Percentiles rank a stretch among this genome's conserved stretches.
Evolutionary conservation across 176 grass and related monocot species (phyloP).

Genomic region (Thalia dealbata): DNA sequence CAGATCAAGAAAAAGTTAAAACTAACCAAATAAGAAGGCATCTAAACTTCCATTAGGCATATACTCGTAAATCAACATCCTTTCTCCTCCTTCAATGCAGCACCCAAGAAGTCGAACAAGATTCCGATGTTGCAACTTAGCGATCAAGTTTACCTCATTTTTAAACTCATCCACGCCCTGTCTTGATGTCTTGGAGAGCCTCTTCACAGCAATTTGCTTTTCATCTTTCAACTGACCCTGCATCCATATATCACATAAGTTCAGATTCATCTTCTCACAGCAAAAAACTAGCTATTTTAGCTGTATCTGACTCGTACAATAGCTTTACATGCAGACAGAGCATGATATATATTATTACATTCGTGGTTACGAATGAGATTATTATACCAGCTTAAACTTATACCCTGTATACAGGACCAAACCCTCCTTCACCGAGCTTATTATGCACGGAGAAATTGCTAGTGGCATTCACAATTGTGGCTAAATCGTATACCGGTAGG

Average conservation of each 20-base stretch:
- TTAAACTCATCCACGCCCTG: not conserved
- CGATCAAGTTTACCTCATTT: not conserved
- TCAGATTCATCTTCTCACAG: too few species aligned
- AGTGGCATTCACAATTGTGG: not conserved
- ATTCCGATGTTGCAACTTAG: not conserved
- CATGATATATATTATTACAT: too few species aligned
- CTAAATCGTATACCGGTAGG: not conserved
- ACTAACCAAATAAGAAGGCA: not conserved
- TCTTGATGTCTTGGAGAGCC: not conserved
- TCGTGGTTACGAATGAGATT: too few species aligned
- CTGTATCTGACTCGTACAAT: not conserved
- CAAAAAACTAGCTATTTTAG: too few species aligned
- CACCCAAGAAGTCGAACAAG: not conserved
- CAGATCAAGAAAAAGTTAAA: not conserved
- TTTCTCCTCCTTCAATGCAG: not conserved
- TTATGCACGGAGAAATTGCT: not conserved
- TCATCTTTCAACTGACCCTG: not conserved
- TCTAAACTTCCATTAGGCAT: not conserved
- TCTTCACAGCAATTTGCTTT: not conserved
- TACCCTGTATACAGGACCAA: not conserved
- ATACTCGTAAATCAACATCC: not conserved
- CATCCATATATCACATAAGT: not conserved
- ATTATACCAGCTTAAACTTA: not conserved
- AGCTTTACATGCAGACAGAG: too few species aligned
- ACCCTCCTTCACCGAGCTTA: not conserved